phyloP scores from a whole-genome alignment of 257 asterid species.

The Salvia splendens region DNA sequence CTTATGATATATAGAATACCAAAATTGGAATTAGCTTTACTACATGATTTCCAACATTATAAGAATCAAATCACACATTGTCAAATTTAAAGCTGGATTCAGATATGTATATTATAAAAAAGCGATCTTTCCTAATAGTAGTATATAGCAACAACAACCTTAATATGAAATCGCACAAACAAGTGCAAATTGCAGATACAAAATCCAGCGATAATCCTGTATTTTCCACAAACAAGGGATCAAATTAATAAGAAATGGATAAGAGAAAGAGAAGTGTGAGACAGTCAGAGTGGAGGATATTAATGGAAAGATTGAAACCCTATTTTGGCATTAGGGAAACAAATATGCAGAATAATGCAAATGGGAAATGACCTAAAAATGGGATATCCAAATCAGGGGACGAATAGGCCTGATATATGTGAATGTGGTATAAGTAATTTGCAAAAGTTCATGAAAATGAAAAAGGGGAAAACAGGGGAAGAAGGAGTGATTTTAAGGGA shows the following conservation, averaged over 20 bases:
- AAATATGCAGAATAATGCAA: slow-evolving; percentile 20
- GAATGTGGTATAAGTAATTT: slow-evolving; percentile 1
- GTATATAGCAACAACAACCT: slow-evolving; percentile 23
- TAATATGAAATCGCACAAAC: slow-evolving; percentile 25
- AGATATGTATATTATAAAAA: background rate
- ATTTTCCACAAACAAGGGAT: slow-evolving; percentile 32
- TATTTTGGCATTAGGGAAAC: slow-evolving; percentile 31
- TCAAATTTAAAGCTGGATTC: background rate
- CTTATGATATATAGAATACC: background rate
- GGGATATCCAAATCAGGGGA: slow-evolving; percentile 37
- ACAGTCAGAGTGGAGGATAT: slow-evolving; percentile 20
- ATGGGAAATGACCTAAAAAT: slow-evolving; percentile 43
- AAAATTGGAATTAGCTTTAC: background rate
- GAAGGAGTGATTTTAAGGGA: slow-evolving; percentile 18
- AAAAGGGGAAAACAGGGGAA: slow-evolving; percentile 23
- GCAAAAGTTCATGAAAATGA: background rate
- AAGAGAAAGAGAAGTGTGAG: slow-evolving; percentile 1
- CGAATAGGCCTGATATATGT: background rate
- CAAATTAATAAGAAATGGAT: slow-evolving; percentile 21
- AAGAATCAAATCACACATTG: slow-evolving; percentile 1
- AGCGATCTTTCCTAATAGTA: background rate
- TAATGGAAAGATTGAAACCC: slow-evolving; percentile 23
- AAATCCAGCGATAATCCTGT: slow-evolving; percentile 21
- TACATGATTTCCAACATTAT: background rate
- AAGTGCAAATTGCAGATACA: slow-evolving; percentile 29